phyloP scores from a whole-genome alignment of 768 basidiomycete species.

The Rhodotorula kratochvilovae region DNA sequence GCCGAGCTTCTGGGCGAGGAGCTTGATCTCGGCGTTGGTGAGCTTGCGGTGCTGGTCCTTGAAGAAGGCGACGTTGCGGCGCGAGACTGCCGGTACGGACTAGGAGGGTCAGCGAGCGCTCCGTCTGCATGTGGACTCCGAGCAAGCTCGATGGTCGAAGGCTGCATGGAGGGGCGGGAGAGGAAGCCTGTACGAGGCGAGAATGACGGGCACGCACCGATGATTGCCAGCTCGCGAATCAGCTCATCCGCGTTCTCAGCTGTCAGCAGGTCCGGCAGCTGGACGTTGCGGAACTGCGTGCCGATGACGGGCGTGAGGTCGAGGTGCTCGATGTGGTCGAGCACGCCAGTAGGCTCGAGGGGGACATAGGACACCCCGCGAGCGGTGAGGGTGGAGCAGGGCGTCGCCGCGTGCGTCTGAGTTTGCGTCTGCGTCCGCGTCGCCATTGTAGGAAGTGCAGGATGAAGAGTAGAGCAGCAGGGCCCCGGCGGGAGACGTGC shows the following conservation, averaged over 20 bases:
- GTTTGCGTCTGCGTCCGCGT: too few species aligned
- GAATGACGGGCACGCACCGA: slow-evolving; percentile 41
- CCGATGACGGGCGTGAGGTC: slow-evolving; percentile 57
- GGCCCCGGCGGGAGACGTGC: too few species aligned
- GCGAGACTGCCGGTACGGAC: slow-evolving; percentile 44
- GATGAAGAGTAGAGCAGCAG: too few species aligned
- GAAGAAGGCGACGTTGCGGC: slow-evolving; percentile 51
- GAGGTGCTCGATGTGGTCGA: slow-evolving; percentile 40
- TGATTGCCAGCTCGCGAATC: slow-evolving; percentile 57
- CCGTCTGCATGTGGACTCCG: too few species aligned
- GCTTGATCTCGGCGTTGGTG: slow-evolving; percentile 3
- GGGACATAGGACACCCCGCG: slow-evolving; percentile 16
- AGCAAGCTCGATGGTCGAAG: too few species aligned
- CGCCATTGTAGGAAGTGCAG: too few species aligned
- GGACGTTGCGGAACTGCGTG: slow-evolving; percentile 54
- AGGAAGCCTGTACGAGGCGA: neutral
- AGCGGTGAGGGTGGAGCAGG: too few species aligned
- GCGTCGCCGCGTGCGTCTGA: too few species aligned
- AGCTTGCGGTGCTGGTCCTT: neutral
- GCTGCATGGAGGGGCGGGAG: too few species aligned
- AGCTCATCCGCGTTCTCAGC: slow-evolving; percentile 55
- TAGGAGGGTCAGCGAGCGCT: slow-evolving; percentile 55
- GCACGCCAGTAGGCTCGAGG: slow-evolving; percentile 33
- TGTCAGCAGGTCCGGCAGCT: slow-evolving; percentile 54
- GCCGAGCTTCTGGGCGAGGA: slow-evolving; percentile 3